Evolutionary conservation across 2,329 filamentous ascomycete genomes (phyloP), one percentile per base, ranked within the genome.

Genomic region (Monosporascus cannonballus): DNA sequence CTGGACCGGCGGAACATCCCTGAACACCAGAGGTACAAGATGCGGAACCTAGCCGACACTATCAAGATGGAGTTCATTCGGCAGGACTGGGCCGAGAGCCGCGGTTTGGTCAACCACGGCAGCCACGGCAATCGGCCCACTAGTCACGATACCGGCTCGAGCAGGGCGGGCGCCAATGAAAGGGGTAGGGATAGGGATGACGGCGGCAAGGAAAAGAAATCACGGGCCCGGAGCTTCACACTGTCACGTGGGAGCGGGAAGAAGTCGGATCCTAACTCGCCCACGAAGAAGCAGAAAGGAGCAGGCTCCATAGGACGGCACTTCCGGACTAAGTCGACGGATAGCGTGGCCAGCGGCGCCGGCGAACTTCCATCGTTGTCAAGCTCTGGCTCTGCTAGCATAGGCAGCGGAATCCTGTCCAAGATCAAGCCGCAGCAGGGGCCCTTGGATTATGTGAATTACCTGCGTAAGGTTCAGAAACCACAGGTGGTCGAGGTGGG

Each of bases 21-120:
- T 3, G 89, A 95, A 64, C 89, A 96, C 58, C 91, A 96, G 77
- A 81, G 93, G 51, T 90, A 93, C 69, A 95, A 95, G 73, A 96
- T 99, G 91, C 83, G 93, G 46, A 92, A 86, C 52, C 76, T 99
- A 55, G 90, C 89, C 57, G 81, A 90, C 59, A 87, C 89, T 37
- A 92, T 97, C 74, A 99, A 99, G 72, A 89, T 91, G 67, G 92
- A 97, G 66, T 95, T 99, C 63, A 91, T 97, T 62, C 86, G 87
- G 50, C 92, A 96, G 68, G 89, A 96, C 67, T 90, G 89, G 77
- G 83, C 82, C 6, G 87, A 87, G 67, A 85, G 79, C 70, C 74
- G 76, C 68, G 77, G 78, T 50, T 72, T 75, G 60, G 72, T 72
- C 66, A 64, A 71, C 45, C 55, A 69, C 57, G 72, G 69, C 59